Percentiles rank a stretch among this genome's conserved stretches.
Evolutionary conservation across 257 asterid genomes (phyloP).

Genomic region (Fraxinus pennsylvanica): DNA sequence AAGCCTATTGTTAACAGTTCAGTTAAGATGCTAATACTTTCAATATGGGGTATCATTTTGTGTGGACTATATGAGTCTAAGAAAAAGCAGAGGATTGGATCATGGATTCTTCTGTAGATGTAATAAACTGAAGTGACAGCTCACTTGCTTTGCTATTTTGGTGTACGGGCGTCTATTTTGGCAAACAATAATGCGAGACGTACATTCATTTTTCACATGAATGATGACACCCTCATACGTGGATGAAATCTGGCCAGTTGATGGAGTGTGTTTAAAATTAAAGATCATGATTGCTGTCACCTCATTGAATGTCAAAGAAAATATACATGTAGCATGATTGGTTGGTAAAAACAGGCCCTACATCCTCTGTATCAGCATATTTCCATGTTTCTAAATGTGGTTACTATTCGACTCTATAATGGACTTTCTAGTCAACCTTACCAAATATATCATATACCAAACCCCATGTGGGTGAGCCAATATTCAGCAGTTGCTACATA

Average conservation of each 20-base stretch:
- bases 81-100: background rate
- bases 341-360: background rate
- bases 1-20: conserved; percentile 6
- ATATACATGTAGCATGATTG: too few species aligned
- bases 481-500: background rate
- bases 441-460: background rate
- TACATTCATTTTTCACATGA: too few species aligned
- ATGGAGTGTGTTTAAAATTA: too few species aligned
- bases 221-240: too few species aligned
- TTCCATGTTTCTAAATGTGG: background rate
- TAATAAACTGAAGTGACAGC: conserved; percentile 16
- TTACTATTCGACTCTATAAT: background rate
- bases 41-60: conserved; percentile 20
- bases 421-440: background rate
- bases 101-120: conserved; percentile 9
- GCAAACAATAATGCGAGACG: too few species aligned
- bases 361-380: background rate
- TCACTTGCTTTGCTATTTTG: background rate
- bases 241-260: too few species aligned
- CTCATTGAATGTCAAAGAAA: too few species aligned
- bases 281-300: too few species aligned
- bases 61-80: background rate
- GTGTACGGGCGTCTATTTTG: background rate
- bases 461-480: background rate
- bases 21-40: conserved; percentile 20